A percentile compares a stretch with the other conserved stretches of the same genome.
These are phyloP conservation scores for Geoglossum cookeanum DNA, from an alignment of 2,329 filamentous ascomycete species.

Conservation along the genomic window DNA sequence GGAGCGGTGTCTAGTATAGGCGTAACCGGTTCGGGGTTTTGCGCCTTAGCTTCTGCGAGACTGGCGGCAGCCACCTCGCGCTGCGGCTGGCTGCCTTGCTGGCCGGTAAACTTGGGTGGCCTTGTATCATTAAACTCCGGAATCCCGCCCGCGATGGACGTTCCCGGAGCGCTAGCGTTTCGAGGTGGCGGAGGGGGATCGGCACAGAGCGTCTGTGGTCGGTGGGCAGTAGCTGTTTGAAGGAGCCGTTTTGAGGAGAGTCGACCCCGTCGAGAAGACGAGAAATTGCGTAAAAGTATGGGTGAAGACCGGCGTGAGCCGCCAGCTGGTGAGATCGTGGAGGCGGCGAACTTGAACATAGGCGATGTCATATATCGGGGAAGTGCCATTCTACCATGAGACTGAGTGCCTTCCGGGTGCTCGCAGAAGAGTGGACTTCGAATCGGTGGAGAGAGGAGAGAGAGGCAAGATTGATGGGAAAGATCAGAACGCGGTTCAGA, in stretches of 20 bases:
- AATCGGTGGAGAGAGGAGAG: background rate
- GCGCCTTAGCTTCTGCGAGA: slow-evolving; percentile 37
- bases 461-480: background rate
- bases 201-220: slow-evolving; percentile 36
- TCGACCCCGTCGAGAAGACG: slow-evolving; percentile 18
- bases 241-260: slow-evolving; percentile 28
- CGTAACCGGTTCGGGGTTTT: slow-evolving; percentile 13
- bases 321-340: slow-evolving; percentile 9
- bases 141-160: slow-evolving; percentile 36
- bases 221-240: slow-evolving; percentile 46
- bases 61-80: slow-evolving; percentile 23
- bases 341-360: slow-evolving; percentile 9
- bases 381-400: slow-evolving; percentile 20
- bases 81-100: slow-evolving; percentile 14
- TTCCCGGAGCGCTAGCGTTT: slow-evolving; percentile 38
- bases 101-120: slow-evolving; percentile 23
- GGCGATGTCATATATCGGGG: slow-evolving; percentile 27
- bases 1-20: slow-evolving; percentile 22
- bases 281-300: slow-evolving; percentile 25
- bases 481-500: background rate
- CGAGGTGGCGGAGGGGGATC: slow-evolving; percentile 34
- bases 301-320: slow-evolving; percentile 22
- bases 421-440: background rate
- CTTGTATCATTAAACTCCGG: slow-evolving; percentile 28
- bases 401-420: background rate